phyloP scores from a whole-genome alignment of 257 asterid species.

The Nicotiana paniculata region DNA sequence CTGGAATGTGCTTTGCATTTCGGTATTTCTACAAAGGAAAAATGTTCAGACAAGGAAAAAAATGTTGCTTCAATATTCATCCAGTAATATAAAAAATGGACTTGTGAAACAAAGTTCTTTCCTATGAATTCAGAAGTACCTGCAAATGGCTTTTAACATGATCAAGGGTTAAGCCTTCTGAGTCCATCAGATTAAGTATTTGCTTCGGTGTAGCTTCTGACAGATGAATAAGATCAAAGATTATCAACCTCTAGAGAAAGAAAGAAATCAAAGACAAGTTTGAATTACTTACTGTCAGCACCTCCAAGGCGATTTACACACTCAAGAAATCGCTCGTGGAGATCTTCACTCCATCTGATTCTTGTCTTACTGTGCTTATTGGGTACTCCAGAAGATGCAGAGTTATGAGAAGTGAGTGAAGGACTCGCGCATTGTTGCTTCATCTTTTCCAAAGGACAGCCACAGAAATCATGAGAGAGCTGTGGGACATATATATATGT shows the following conservation, averaged over 20 bases:
- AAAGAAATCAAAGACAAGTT: neutral
- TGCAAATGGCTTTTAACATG: constrained; percentile 97
- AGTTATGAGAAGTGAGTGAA: constrained; percentile 20
- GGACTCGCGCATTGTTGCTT: constrained; percentile 25
- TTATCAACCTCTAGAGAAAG: neutral
- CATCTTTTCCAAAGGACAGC: constrained; percentile 21
- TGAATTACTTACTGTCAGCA: constrained; percentile 63
- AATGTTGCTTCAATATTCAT: neutral
- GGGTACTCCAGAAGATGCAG: constrained; percentile 23
- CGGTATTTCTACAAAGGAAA: constrained; percentile 57
- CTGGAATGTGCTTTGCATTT: constrained; percentile 59
- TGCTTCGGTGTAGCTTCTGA: constrained; percentile 95
- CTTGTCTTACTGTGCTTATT: constrained; percentile 43
- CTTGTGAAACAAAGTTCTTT: neutral
- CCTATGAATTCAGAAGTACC: constrained; percentile 25
- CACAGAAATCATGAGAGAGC: constrained; percentile 33
- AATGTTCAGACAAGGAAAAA: neutral
- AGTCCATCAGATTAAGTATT: constrained; percentile 73
- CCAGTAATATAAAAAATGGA: neutral
- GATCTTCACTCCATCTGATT: constrained; percentile 90
- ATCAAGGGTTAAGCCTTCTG: constrained; percentile 76
- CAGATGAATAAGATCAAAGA: neutral
- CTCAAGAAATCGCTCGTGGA: constrained; percentile 77
- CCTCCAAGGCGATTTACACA: constrained; percentile 83
- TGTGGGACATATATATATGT: constrained; percentile 3